Percentiles rank a stretch among this genome's conserved stretches.
Evolutionary conservation across 2,329 filamentous ascomycete genomes (phyloP).

Genomic region (Cladosporium sp.): DNA sequence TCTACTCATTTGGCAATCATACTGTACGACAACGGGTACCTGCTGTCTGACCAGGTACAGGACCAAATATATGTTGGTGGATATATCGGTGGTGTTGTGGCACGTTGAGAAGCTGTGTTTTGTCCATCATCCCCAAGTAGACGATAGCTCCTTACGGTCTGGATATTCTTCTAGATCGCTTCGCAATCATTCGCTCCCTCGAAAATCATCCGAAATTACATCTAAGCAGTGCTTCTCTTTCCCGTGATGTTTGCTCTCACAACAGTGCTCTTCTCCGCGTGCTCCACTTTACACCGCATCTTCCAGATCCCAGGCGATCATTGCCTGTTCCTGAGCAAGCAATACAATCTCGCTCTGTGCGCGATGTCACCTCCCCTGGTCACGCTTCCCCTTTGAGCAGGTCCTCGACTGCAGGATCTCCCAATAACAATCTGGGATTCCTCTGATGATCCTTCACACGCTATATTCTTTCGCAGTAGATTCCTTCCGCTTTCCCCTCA

Average conservation of each 20-base stretch:
- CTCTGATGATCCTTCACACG: constrained; percentile 1
- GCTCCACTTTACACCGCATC: background rate
- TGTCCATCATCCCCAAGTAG: background rate
- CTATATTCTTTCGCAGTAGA: background rate
- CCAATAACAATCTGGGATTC: background rate
- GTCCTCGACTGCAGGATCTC: background rate
- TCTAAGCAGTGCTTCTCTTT: background rate
- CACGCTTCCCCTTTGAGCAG: background rate
- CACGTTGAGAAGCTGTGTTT: background rate
- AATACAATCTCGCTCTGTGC: background rate
- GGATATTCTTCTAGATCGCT: background rate
- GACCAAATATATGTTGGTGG: background rate
- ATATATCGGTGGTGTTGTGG: background rate
- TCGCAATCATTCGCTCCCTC: background rate
- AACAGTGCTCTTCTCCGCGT: background rate
- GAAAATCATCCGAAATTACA: background rate
- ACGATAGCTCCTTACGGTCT: background rate
- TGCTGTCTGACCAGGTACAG: background rate
- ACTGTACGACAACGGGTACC: background rate
- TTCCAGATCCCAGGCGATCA: background rate
- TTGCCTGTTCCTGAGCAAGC: constrained; percentile 13
- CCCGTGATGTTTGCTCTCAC: background rate
- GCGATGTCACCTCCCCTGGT: constrained; percentile 9
- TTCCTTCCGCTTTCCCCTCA: background rate
- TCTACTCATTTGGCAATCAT: background rate